Evolutionary conservation across 768 basidiomycete species (phyloP).

Genomic region (Tricholoma sp.): DNA sequence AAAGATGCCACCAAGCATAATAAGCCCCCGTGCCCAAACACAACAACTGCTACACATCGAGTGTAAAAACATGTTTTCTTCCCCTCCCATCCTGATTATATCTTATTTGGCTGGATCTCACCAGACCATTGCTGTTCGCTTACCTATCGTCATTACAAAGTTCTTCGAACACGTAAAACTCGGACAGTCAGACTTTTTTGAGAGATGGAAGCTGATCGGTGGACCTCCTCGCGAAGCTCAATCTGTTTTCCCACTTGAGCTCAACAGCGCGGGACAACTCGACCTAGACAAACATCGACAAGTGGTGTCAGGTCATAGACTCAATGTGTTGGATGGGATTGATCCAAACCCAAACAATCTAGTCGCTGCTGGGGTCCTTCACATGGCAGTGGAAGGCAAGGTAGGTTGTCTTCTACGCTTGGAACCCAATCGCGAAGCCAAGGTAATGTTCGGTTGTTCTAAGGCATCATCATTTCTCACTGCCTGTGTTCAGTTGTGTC

Average conservation of each 20-base stretch:
- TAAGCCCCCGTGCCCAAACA: slow-evolving; percentile 80
- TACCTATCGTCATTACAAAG: slow-evolving; percentile 86
- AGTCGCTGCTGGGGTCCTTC: slow-evolving; percentile 93
- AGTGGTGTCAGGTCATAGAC: slow-evolving; percentile 70
- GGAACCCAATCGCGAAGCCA: slow-evolving; percentile 95
- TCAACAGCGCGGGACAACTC: slow-evolving; percentile 65
- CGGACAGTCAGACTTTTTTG: slow-evolving; percentile 84
- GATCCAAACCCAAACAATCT: slow-evolving; percentile 94
- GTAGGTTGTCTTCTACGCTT: slow-evolving; percentile 91
- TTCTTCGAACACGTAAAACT: slow-evolving; percentile 94
- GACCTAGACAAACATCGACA: slow-evolving; percentile 70
- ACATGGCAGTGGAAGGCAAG: slow-evolving; percentile 88
- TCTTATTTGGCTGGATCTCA: slow-evolving; percentile 93
- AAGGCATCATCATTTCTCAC: not conserved
- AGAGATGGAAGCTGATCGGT: slow-evolving; percentile 96
- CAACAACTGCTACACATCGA: slow-evolving; percentile 94
- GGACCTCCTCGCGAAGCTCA: slow-evolving; percentile 94
- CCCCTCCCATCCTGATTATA: slow-evolving; percentile 73
- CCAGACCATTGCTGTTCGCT: slow-evolving; percentile 74
- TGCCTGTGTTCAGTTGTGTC: slow-evolving; percentile 64
- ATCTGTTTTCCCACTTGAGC: slow-evolving; percentile 71
- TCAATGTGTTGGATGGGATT: slow-evolving; percentile 76
- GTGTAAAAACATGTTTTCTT: slow-evolving; percentile 82
- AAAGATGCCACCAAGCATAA: slow-evolving; percentile 82
- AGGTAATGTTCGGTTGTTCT: slow-evolving; percentile 46